Base-by-base conservation (phyloP, 192 early-diverging fungal species). In the Dissophora ornata region DNA sequence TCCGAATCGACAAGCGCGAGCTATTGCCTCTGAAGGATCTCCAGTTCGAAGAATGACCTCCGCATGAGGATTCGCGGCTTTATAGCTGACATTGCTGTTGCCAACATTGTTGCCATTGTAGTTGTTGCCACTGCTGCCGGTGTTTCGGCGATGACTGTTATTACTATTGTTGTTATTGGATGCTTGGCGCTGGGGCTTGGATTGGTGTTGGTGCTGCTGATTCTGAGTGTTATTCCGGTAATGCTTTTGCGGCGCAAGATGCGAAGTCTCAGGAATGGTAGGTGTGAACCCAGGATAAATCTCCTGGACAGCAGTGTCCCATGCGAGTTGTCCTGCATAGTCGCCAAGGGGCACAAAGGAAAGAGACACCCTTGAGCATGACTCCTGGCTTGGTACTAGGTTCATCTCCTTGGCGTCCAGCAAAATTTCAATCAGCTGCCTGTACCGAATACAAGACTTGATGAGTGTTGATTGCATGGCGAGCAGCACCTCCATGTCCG, bases 301-400 rank as follows among this genome's bases (percentile, higher is more conserved):
- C 33, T 77, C 73, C 53, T 77, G 73, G 1, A 77, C 73, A 4
- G 73, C 73, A 2, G 73, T 77, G 36, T 77, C 73, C 73, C 73
- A 77, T 2, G 73, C 73, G 3, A 77, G 73, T 26, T 77, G 73
- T 28, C 73, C 73, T 5, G 73, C 44, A 36, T 62, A 77, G 42
- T 77, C 73, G 29, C 52, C 47, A 10, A 77, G 44, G 1, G 2
- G 2, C 2, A 57, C n/a, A 40, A 77, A 77, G 2, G 73, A 62
- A 38, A 62, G 50, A 2, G 73, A 77, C 10, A 77, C 54, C 30
- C 28, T 60, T 3, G 73, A 77, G 46, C 73, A 77, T 0, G 52
- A 40, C 53, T 67, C 58, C 33, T 28, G 53, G 24, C 63, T 67
- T 8, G 73, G 73, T 1, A 59, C 28, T 25, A 77, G 48, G 38